These are phyloP conservation scores for Globisporangium nunn DNA, from an alignment of 352 stramenopile genomes.

Conservation along the genomic window DNA sequence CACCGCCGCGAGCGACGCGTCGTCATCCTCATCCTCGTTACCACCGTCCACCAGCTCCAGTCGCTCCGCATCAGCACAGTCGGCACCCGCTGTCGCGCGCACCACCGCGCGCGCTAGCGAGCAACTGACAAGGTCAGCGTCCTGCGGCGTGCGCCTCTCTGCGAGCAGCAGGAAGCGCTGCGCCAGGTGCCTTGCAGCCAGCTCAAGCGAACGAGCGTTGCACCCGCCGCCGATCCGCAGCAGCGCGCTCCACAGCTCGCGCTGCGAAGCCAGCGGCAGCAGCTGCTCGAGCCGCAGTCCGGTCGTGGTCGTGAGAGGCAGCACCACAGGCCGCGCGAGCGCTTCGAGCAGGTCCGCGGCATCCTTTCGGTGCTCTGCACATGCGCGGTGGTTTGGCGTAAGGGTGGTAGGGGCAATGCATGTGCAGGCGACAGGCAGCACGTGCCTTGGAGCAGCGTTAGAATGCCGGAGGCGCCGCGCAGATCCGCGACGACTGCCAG, in stretches of 20 bases:
- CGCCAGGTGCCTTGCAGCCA: conserved; percentile 6
- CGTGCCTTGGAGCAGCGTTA: not conserved
- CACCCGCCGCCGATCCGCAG: conserved; percentile 5
- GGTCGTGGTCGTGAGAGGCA: conserved; percentile 14
- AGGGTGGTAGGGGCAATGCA: not conserved
- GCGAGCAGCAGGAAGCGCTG: conserved; percentile 11
- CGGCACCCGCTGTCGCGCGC: not conserved
- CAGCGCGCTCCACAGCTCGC: conserved; percentile 56
- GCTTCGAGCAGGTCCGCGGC: conserved; percentile 20
- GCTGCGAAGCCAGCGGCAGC: conserved; percentile 30
- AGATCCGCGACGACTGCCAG: not conserved
- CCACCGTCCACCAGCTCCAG: too few species aligned
- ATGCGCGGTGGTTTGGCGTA: not conserved
- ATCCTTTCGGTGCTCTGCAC: conserved; percentile 31
- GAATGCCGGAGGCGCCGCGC: not conserved
- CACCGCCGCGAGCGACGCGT: conserved; percentile 10
- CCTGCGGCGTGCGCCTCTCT: not conserved
- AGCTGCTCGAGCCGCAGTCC: conserved; percentile 35
- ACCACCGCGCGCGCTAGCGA: conserved; percentile 7
- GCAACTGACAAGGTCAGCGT: conserved; percentile 5
- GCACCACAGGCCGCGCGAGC: conserved; percentile 20
- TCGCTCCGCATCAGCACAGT: not conserved
- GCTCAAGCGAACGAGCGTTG: not conserved
- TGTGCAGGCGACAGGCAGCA: not conserved
- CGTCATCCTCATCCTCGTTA: conserved; percentile 5